A percentile compares a stretch with the other conserved stretches of the same genome.
Evolutionary conservation across 2,329 filamentous ascomycete species (phyloP).

Genomic region (Calonectria ilicicola): DNA sequence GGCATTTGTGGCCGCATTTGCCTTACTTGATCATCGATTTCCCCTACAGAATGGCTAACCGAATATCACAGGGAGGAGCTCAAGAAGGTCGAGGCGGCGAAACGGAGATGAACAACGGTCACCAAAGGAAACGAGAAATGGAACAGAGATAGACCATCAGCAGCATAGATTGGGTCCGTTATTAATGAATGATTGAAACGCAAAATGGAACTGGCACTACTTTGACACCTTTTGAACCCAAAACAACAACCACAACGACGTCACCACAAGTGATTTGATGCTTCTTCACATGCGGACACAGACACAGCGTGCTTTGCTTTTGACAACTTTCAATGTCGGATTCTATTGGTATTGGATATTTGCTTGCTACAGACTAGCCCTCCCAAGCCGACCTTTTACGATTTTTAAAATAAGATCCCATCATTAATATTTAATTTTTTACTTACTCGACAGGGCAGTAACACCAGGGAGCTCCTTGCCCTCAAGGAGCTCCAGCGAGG

Average conservation of each 20-base stretch:
- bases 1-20: neutral
- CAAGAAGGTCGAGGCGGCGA: conserved; percentile 89
- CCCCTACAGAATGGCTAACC: conserved; percentile 19
- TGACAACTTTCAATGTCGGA: conserved; percentile 35
- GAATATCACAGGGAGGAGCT: conserved; percentile 78
- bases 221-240: neutral
- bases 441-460: conserved; percentile 85
- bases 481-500: conserved; percentile 94
- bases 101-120: conserved; percentile 62
- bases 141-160: conserved; percentile 34
- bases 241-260: neutral
- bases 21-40: neutral
- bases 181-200: conserved; percentile 34
- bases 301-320: conserved; percentile 36
- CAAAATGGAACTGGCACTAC: conserved; percentile 11
- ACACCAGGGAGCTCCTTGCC: conserved; percentile 98
- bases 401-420: conserved; percentile 42
- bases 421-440: conserved; percentile 49
- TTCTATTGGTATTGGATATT: conserved; percentile 34
- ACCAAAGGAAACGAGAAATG: conserved; percentile 38
- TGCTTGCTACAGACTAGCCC: conserved; percentile 51
- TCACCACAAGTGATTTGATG: neutral
- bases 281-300: neutral
- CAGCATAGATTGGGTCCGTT: conserved; percentile 33
- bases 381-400: conserved; percentile 46